Percentiles rank a stretch among this genome's conserved stretches.
Conservation (phyloP, 139 green algal genomes). For the Ostreobium quekettii region DNA sequence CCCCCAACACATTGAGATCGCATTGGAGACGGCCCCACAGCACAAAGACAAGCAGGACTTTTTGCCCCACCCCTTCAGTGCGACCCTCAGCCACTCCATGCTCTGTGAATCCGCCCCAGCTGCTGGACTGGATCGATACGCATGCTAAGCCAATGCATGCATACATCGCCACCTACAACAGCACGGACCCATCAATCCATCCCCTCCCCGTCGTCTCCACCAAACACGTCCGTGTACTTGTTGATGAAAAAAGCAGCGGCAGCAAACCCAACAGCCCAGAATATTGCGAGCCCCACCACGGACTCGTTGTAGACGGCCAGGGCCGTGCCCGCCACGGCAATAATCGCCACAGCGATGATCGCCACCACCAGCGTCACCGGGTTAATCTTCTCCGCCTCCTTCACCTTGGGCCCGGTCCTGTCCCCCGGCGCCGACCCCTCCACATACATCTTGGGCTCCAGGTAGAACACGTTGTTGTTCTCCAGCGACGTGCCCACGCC, state of each 20-base stretch:
- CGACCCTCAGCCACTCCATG: no score
- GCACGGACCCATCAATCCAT: no score
- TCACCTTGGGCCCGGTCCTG: background rate
- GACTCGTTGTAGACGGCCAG: conserved; percentile 53
- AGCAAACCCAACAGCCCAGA: conserved; percentile 22
- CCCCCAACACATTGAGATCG: no score
- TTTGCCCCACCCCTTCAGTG: no score
- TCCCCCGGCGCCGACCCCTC: conserved; percentile 44
- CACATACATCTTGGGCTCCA: conserved; percentile 79
- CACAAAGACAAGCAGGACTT: no score
- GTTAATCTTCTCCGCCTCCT: conserved; percentile 23
- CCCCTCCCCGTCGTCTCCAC: no score
- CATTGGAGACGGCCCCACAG: no score
- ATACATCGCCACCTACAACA: no score
- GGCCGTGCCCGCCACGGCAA: conserved; percentile 50
- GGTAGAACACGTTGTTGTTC: conserved; percentile 90
- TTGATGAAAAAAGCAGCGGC: conserved; percentile 15
- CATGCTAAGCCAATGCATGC: no score
- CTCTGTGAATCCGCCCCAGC: no score
- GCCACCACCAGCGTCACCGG: conserved; percentile 30
- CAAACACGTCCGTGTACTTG: no score
- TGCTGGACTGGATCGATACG: no score
- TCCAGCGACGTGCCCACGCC: conserved; percentile 72
- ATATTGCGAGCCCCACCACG: conserved; percentile 8
- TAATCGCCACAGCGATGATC: conserved; percentile 39